These are phyloP conservation scores for Nakazawaea molendinolei DNA, from an alignment of 805 yeast species.

Conservation along the genomic window DNA sequence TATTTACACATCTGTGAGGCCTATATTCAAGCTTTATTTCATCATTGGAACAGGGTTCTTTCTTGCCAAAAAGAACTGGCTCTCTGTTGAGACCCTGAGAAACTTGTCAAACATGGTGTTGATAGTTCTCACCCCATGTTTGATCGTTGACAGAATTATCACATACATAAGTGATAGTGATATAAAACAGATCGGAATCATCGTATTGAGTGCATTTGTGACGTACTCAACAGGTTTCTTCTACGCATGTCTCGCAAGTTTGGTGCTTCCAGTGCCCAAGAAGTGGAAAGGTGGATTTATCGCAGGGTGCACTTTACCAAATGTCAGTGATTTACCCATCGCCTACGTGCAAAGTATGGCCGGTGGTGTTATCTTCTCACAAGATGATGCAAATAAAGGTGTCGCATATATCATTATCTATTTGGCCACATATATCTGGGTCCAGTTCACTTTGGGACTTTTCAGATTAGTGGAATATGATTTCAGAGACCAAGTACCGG, in stretches of 20 bases:
- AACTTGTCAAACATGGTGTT: slow-evolving; percentile 61
- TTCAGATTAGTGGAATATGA: slow-evolving; percentile 45
- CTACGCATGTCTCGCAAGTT: slow-evolving; percentile 18
- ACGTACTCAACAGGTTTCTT: slow-evolving; percentile 39
- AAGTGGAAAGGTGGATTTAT: slow-evolving; percentile 68
- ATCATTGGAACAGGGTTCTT: slow-evolving; percentile 62
- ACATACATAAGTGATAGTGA: slow-evolving; percentile 54
- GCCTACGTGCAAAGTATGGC: slow-evolving; percentile 67
- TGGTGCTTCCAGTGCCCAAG: slow-evolving; percentile 44
- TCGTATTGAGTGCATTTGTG: slow-evolving; percentile 43
- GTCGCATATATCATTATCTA: slow-evolving; percentile 52
- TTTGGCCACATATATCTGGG: slow-evolving; percentile 43
- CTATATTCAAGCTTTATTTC: slow-evolving; percentile 68
- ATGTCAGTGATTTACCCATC: slow-evolving; percentile 71
- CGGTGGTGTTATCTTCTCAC: slow-evolving; percentile 30
- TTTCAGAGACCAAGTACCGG: slow-evolving; percentile 30
- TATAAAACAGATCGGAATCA: slow-evolving; percentile 63
- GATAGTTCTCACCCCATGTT: slow-evolving; percentile 56
- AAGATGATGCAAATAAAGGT: slow-evolving; percentile 25
- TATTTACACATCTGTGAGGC: slow-evolving; percentile 60
- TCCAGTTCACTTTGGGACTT: slow-evolving; percentile 47
- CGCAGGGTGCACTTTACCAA: slow-evolving; percentile 66
- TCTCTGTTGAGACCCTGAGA: slow-evolving; percentile 55
- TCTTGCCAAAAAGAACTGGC: slow-evolving; percentile 50
- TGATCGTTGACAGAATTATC: slow-evolving; percentile 59